phyloP scores from a whole-genome alignment of 768 basidiomycete genomes.

The Leccinum ochraceum region DNA sequence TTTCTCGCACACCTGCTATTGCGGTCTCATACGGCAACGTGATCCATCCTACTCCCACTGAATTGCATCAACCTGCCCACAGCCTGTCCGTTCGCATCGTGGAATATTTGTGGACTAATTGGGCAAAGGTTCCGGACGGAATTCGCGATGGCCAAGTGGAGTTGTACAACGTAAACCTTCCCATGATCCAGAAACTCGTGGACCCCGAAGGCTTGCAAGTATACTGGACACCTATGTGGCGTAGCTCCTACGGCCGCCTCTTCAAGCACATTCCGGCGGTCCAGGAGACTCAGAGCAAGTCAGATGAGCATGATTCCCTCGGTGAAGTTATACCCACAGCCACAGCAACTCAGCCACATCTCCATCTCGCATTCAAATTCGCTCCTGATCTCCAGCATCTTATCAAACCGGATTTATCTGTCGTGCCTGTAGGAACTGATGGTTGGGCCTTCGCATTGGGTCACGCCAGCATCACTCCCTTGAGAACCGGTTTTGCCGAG shows the following conservation, averaged over 20 bases:
- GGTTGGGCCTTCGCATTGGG: conserved; percentile 76
- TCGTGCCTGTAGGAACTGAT: conserved; percentile 78
- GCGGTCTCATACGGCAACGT: conserved; percentile 89
- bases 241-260: conserved; percentile 79
- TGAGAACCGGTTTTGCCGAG: conserved; percentile 76
- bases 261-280: conserved; percentile 53
- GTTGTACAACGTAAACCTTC: conserved; percentile 87
- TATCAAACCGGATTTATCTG: conserved; percentile 56
- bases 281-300: conserved; percentile 22
- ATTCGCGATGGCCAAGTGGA: conserved; percentile 67
- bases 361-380: conserved; percentile 70
- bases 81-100: conserved; percentile 66
- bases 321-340: conserved; percentile 1
- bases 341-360: conserved; percentile 21
- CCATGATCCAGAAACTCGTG: conserved; percentile 68
- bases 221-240: conserved; percentile 83
- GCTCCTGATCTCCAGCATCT: conserved; percentile 69
- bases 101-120: conserved; percentile 75
- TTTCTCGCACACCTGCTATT: conserved; percentile 72
- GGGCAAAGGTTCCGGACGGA: conserved; percentile 71
- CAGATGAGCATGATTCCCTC: conserved; percentile 48
- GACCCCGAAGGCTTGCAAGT: conserved; percentile 62
- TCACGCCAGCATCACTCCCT: conserved; percentile 74
- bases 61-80: conserved; percentile 72
- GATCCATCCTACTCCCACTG: conserved; percentile 60